phyloP scores from a whole-genome alignment of 164 flowering plant genomes.

The Pachysandra terminalis region DNA sequence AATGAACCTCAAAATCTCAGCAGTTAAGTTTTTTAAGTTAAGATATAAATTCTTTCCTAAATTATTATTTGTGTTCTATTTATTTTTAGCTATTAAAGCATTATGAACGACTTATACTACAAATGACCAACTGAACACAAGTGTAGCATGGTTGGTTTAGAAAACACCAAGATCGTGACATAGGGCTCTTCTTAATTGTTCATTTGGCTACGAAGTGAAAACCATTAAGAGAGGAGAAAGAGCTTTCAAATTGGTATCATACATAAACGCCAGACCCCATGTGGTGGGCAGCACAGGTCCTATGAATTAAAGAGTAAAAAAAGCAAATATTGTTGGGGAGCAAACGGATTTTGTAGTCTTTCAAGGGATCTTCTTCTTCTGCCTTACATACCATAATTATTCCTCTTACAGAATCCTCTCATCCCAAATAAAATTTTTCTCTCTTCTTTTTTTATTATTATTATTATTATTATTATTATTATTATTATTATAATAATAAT shows the following conservation, averaged over 20 bases:
- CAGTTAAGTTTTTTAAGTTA: no score
- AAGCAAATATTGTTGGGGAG: conserved; percentile 25
- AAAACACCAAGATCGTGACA: no score
- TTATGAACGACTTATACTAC: no score
- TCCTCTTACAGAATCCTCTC: conserved; percentile 4
- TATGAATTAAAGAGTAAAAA: conserved; percentile 4
- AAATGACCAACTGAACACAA: no score
- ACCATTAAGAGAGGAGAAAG: conserved; percentile 15
- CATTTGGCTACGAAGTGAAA: conserved; percentile 8
- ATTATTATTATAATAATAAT: no score
- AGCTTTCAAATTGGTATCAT: not conserved
- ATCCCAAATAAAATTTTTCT: not conserved
- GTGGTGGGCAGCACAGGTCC: conserved; percentile 42
- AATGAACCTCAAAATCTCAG: no score
- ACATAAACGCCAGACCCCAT: conserved; percentile 18
- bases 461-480: no score
- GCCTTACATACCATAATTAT: conserved; percentile 35
- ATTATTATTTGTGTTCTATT: no score
- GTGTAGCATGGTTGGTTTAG: no score
- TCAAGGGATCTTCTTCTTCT: conserved; percentile 58
- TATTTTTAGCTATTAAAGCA: no score
- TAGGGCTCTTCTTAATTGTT: no score
- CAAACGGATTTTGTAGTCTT: conserved; percentile 57
- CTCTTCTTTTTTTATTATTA: not conserved
- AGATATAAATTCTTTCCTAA: no score